A percentile compares a stretch with the other conserved stretches of the same genome.
Conservation (phyloP, 2,329 filamentous ascomycete genomes). For the Grosmannia penicillata region DNA sequence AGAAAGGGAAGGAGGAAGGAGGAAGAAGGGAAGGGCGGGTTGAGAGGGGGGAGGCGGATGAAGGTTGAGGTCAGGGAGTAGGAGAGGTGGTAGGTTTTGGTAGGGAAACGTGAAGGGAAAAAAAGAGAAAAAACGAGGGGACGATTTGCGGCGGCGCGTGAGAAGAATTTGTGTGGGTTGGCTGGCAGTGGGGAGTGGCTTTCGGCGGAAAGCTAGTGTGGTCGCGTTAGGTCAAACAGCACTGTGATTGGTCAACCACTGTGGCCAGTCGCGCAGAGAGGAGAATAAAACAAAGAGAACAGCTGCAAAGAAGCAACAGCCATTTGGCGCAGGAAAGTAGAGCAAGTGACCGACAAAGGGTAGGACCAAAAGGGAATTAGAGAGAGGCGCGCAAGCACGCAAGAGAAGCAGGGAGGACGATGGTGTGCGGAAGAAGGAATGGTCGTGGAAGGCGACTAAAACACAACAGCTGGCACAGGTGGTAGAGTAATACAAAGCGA, state of each 20-base stretch:
- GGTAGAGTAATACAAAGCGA: too few species aligned
- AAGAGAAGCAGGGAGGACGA: background rate
- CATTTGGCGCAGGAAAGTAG: too few species aligned
- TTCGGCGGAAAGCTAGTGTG: conserved; percentile 1
- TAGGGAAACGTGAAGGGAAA: conserved; percentile 1
- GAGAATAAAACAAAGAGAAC: background rate
- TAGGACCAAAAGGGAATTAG: background rate
- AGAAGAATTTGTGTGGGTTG: conserved; percentile 5
- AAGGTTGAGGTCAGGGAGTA: background rate
- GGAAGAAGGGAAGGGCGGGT: conserved; percentile 2
- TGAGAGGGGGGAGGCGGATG: background rate
- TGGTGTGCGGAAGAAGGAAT: too few species aligned
- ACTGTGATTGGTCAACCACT: background rate
- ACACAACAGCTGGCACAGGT: too few species aligned
- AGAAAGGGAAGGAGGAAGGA: conserved; percentile 8
- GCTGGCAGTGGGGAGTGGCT: conserved; percentile 1
- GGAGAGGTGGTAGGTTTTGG: conserved; percentile 1
- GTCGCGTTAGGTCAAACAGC: background rate
- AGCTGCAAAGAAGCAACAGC: too few species aligned
- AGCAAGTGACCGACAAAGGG: background rate
- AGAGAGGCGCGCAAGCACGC: background rate
- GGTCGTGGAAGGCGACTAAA: too few species aligned
- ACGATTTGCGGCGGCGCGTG: conserved; percentile 3
- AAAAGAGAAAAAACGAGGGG: conserved; percentile 2
- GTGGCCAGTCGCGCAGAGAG: background rate